Evolutionary conservation across 192 early-diverging fungal species (phyloP), one percentile per base, ranked within the genome.

Genomic region (Backusella tarrabulga): DNA sequence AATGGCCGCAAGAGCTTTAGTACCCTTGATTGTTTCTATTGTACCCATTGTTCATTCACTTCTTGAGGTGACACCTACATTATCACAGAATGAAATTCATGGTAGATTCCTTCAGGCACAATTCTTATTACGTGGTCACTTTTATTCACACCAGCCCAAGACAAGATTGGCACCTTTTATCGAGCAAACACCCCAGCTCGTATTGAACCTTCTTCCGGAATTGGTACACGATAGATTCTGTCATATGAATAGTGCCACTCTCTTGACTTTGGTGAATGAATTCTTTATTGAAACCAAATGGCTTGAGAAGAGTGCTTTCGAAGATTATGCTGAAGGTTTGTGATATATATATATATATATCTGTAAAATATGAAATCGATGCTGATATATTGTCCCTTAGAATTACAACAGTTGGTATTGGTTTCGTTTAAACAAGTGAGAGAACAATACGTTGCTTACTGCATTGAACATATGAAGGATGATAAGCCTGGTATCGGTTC

Each of bases 1-100:
- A 79, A 94, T 97, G 89, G 89, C 94, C 0, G 92, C 93, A 3
- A 87, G 95, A 36, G 94, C 96, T 0, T 84, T 93, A 67, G 91
- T 92, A 7, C 89, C 96, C 4, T 77, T 97, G 68, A 79, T 97
- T 4, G 77, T 87, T n/a, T 78, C 89, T 14, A 77, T 94, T 19
- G 84, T 90, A 40, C 76, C 80, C 54, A 80, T 88, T 35, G 75
- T 95, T 0, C 34, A 80, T 1, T 78, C 85, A 7, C 80, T 95
- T 14, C 68, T 90, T 32, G 75, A 84, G 8, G 72, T 82, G 12
- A 81, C 87, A 46, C 68, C 80, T 34, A 76, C 77, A 1, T 36
- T 82, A 14, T 76, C 86, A 9, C 88, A 92, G 67, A 97, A 97
- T 81, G 86, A 85, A 68, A 81, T 89, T 23, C 96, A 97, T 72